A percentile compares a stretch with the other conserved stretches of the same genome.
These are phyloP conservation scores for Abelmoschus esculentus DNA, from an alignment of 345 rosid genomes.

Conservation along the genomic window DNA sequence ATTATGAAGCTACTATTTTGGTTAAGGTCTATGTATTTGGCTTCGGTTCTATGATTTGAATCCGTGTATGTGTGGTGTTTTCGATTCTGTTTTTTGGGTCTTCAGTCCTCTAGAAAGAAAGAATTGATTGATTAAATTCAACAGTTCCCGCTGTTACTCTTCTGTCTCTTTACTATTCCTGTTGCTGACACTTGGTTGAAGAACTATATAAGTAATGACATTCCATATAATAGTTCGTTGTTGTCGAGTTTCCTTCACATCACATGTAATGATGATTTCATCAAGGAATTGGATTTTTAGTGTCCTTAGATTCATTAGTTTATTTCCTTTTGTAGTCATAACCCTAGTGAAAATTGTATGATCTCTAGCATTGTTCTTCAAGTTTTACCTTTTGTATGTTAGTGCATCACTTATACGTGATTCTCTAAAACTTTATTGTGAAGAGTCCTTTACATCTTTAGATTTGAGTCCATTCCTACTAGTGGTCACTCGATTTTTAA, in stretches of 20 bases:
- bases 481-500: neutral
- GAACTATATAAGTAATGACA: neutral
- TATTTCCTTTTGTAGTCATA: neutral
- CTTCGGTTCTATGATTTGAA: neutral
- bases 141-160: neutral
- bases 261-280: neutral
- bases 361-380: neutral
- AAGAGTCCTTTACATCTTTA: neutral
- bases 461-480: neutral
- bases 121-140: neutral
- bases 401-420: neutral
- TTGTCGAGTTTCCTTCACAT: neutral
- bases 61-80: neutral
- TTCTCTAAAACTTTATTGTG: neutral
- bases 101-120: neutral
- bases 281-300: slow-evolving; percentile 1
- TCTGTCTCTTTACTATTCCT: no score
- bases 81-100: neutral
- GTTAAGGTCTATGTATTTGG: neutral
- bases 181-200: neutral
- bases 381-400: neutral
- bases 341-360: neutral
- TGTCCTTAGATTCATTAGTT: neutral
- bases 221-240: neutral
- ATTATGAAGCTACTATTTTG: neutral